Conservation (phyloP, 2,329 filamentous ascomycete genomes). For the Harringtonia lauricola region DNA sequence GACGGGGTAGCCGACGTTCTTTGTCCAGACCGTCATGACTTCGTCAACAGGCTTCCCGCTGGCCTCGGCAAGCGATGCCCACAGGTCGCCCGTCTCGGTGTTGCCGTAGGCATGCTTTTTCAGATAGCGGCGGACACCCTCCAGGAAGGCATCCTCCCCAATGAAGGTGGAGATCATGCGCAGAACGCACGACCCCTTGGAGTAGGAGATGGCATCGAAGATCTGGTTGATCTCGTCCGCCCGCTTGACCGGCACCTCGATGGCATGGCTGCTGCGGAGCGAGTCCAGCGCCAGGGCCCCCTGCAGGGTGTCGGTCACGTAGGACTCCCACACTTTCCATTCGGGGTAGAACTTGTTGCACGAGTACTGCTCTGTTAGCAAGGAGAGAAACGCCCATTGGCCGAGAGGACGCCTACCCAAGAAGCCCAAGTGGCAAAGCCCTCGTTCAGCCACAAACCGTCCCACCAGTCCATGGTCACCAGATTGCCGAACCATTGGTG, state of each 20-base stretch:
- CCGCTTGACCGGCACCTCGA: slow-evolving; percentile 90
- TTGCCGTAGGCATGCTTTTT: slow-evolving; percentile 97
- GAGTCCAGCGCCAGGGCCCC: slow-evolving; percentile 82
- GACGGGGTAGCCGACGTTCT: slow-evolving; percentile 89
- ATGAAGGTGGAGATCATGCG: slow-evolving; percentile 96
- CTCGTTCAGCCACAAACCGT: slow-evolving; percentile 83
- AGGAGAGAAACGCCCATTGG: background rate
- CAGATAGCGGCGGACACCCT: slow-evolving; percentile 81
- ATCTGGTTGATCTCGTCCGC: slow-evolving; percentile 97
- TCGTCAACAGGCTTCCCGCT: slow-evolving; percentile 85
- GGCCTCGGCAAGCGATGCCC: slow-evolving; percentile 76
- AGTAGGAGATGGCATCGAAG: slow-evolving; percentile 95
- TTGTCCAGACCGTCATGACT: slow-evolving; percentile 95
- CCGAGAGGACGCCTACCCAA: slow-evolving; percentile 19
- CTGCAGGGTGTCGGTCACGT: slow-evolving; percentile 87
- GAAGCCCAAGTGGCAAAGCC: slow-evolving; percentile 87
- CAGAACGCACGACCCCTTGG: slow-evolving; percentile 89
- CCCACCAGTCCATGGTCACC: slow-evolving; percentile 93
- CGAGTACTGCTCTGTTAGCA: slow-evolving; percentile 49
- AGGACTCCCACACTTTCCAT: slow-evolving; percentile 96
- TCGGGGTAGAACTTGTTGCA: slow-evolving; percentile 94
- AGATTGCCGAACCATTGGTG: slow-evolving; percentile 92
- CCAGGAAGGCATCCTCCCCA: slow-evolving; percentile 84
- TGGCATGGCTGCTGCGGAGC: slow-evolving; percentile 86
- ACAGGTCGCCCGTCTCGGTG: slow-evolving; percentile 82